phyloP scores from a whole-genome alignment of 2,329 filamentous ascomycete species.

The Fusarium begoniae region DNA sequence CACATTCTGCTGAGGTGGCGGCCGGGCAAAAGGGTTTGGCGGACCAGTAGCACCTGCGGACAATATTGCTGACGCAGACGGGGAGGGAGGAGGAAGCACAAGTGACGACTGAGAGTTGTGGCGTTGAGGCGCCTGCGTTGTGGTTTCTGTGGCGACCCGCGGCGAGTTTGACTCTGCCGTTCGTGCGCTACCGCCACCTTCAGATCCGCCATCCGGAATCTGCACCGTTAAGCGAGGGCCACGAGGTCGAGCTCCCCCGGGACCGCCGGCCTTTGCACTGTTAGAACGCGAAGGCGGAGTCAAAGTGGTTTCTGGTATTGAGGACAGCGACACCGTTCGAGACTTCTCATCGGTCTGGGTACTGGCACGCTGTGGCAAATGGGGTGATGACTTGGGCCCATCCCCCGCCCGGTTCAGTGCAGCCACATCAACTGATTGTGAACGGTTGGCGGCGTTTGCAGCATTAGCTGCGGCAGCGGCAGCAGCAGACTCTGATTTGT shows the following conservation, averaged over 20 bases:
- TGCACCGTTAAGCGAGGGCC: constrained; percentile 87
- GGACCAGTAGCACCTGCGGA: constrained; percentile 93
- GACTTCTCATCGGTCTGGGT: constrained; percentile 57
- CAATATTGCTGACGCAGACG: constrained; percentile 83
- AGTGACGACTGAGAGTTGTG: constrained; percentile 71
- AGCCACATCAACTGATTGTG: constrained; percentile 72
- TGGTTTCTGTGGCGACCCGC: constrained; percentile 65
- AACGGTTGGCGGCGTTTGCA: constrained; percentile 54
- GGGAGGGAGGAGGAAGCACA: constrained; percentile 91
- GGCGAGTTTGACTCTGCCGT: constrained; percentile 76
- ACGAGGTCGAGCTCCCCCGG: constrained; percentile 77
- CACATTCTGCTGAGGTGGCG: constrained; percentile 74
- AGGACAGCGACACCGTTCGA: constrained; percentile 65
- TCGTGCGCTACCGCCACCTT: constrained; percentile 68
- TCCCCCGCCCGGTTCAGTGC: constrained; percentile 61
- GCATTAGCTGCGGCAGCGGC: constrained; percentile 42
- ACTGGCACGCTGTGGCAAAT: constrained; percentile 60
- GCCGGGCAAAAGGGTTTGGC: constrained; percentile 93
- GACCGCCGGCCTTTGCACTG: constrained; percentile 67
- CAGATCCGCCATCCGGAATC: constrained; percentile 91
- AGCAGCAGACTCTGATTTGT: constrained; percentile 49
- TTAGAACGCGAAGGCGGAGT: constrained; percentile 81
- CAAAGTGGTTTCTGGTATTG: constrained; percentile 70
- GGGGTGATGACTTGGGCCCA: constrained; percentile 65
- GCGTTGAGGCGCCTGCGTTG: constrained; percentile 63